Conservation (phyloP, 169 alveolate species). For the Eimeria necatrix region DNA sequence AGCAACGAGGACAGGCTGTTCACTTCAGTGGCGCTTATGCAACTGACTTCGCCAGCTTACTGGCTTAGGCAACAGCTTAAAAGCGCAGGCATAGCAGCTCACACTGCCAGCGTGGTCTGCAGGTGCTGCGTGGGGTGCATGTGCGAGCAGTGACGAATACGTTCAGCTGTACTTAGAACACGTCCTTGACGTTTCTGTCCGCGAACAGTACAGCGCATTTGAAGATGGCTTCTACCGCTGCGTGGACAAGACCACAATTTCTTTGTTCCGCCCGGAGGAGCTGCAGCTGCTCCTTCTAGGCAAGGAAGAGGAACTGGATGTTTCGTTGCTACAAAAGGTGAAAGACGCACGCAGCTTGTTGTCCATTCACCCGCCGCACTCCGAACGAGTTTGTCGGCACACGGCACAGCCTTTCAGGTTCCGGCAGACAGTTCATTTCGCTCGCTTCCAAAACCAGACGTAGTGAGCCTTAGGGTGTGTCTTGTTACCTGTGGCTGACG, state of each 20-base stretch:
- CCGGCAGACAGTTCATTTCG: no score
- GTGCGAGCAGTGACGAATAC: constrained; percentile 84
- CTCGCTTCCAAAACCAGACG: no score
- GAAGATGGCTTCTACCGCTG: constrained; percentile 91
- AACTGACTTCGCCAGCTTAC: no score
- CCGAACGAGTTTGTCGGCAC: no score
- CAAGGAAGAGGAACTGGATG: constrained; percentile 87
- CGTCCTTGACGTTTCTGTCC: constrained; percentile 88
- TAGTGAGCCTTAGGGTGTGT: no score
- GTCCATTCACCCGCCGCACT: no score
- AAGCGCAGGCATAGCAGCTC: not conserved
- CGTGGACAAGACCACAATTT: constrained; percentile 82
- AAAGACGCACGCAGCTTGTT: not conserved
- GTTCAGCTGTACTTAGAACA: constrained; percentile 89
- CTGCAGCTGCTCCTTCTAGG: constrained; percentile 92
- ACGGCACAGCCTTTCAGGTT: no score
- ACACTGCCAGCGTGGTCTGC: not conserved
- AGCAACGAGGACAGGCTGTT: not conserved
- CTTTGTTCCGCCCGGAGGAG: constrained; percentile 90
- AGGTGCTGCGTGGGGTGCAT: not conserved
- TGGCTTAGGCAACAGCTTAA: no score
- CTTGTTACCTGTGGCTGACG: no score
- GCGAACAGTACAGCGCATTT: constrained; percentile 87
- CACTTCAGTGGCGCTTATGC: no score
- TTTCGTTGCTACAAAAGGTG: constrained; percentile 73